Evolutionary conservation across 1,284 basidiomycete genomes (phyloP).

Genomic region (Apiotrichum mycotoxinovorans): DNA sequence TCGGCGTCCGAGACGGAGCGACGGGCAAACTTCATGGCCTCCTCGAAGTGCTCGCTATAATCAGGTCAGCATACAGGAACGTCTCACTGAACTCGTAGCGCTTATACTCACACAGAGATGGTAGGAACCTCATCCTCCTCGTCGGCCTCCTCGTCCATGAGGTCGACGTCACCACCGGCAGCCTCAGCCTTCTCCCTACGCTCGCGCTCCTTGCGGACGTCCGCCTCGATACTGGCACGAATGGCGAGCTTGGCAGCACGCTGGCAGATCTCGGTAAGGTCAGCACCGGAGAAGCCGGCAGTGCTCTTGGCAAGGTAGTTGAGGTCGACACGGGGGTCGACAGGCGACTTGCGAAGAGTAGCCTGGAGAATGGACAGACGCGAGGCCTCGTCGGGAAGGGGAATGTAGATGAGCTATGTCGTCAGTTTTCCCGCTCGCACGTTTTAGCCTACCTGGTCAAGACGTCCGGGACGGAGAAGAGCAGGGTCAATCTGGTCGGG

Average conservation of each 20-base stretch:
- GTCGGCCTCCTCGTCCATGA: slow-evolving; percentile 50
- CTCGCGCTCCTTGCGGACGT: slow-evolving; percentile 77
- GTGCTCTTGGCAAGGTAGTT: slow-evolving; percentile 86
- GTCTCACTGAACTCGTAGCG: neutral
- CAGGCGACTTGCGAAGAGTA: slow-evolving; percentile 85
- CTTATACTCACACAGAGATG: slow-evolving; percentile 66
- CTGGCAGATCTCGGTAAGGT: slow-evolving; percentile 98
- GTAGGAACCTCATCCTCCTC: slow-evolving; percentile 92
- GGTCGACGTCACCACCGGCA: slow-evolving; percentile 66
- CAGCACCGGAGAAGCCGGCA: slow-evolving; percentile 98
- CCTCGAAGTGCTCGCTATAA: slow-evolving; percentile 89
- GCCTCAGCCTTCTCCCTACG: slow-evolving; percentile 75
- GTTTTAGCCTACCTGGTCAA: slow-evolving; percentile 65
- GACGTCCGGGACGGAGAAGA: slow-evolving; percentile 94
- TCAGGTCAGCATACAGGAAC: slow-evolving; percentile 6
- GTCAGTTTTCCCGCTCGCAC: no score
- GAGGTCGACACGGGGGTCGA: slow-evolving; percentile 82
- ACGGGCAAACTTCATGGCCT: slow-evolving; percentile 62
- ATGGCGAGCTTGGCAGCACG: slow-evolving; percentile 87
- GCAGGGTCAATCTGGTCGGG: slow-evolving; percentile 99
- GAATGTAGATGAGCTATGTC: slow-evolving; percentile 91
- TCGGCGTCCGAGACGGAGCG: slow-evolving; percentile 91
- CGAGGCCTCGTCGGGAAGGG: slow-evolving; percentile 86
- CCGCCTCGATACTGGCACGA: slow-evolving; percentile 88
- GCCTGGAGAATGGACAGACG: slow-evolving; percentile 90